These are phyloP conservation scores for Trypanosoma boissoni DNA, from an alignment of 208 protist species.

Conservation along the genomic window DNA sequence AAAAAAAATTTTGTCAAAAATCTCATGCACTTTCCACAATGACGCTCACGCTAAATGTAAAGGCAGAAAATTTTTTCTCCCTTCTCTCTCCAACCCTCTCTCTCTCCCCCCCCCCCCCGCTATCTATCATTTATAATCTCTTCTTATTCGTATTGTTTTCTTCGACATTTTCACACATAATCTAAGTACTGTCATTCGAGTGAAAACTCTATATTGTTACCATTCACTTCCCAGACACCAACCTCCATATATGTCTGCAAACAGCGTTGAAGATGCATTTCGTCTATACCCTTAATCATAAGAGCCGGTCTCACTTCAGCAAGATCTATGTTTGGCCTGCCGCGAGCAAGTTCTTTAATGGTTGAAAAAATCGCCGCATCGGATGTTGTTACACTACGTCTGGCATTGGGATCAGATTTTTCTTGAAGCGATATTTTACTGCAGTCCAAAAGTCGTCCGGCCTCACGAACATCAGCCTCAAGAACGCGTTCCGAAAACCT, in stretches of 20 bases:
- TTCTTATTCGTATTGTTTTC: not conserved
- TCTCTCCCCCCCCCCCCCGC: too few species aligned
- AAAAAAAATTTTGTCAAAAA: too few species aligned
- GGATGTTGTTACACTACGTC: constrained; percentile 62
- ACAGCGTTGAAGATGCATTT: constrained; percentile 76
- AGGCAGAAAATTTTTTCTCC: too few species aligned
- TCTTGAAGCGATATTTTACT: constrained; percentile 84
- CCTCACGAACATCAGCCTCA: constrained; percentile 89
- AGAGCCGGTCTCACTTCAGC: constrained; percentile 68
- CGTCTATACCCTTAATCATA: constrained; percentile 78
- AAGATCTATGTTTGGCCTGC: constrained; percentile 48
- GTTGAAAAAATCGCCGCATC: constrained; percentile 79
- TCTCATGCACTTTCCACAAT: too few species aligned
- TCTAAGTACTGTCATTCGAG: constrained; percentile 26
- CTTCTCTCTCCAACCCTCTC: too few species aligned
- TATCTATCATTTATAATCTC: not conserved
- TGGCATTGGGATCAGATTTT: constrained; percentile 35
- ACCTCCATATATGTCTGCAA: constrained; percentile 77
- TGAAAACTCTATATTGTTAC: constrained; percentile 73
- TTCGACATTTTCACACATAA: constrained; percentile 24
- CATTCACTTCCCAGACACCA: constrained; percentile 72
- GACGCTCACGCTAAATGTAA: too few species aligned
- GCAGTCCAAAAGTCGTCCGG: constrained; percentile 82
- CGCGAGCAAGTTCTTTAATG: constrained; percentile 77
- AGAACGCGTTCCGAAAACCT: constrained; percentile 79